Base-by-base conservation (phyloP, 306 rosid genomes). In the Spatholobus suberectus region DNA sequence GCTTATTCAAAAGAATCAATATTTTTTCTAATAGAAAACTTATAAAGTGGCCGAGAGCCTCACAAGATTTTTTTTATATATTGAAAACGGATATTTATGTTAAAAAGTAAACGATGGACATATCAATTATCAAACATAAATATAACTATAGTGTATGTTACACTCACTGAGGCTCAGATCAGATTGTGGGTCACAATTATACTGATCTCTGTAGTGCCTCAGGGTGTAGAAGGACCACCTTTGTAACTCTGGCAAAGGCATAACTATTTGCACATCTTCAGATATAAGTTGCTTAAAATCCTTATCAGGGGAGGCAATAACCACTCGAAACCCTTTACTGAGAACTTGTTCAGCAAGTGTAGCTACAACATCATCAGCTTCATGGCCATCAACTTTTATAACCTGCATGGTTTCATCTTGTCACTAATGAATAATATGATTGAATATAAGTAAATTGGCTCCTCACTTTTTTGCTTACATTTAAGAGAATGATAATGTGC, bases 291-390 rank as follows among this genome's bases (percentile, higher is more conserved):
- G 98, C 89, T 93, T 93, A 85, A 96, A 96, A 90, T 96, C 98
- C 83, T 96, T 93, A 88, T 96, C 99, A 26, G 98, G 98, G n/a
- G 99, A 96, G 40, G 96, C 98, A 77, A 96, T 89, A 41, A 91
- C 98, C 76, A 89, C 96, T 27, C 58, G 84, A 65, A 86, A 84
- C 72, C 92, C 94, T 82, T 83, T 81, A 52, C 47, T 84, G 61
- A 93, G 85, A 88, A 83, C 98, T 88, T 93, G 92, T 78, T 79
- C 93, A 26, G 77, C 89, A 52, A 96, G 94, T 83, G 98, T 90
- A 35, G 99, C 98, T 37, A 96, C 91, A 84, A 93, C 99, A 83
- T 95, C 99, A 74, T 95, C 99, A 10, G 99, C 98, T 90, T 95
- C 99, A 17, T 93, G 91, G 74, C 98, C 97, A 29, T 86, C 87